These are phyloP conservation scores for Leucaena leucocephala DNA, from an alignment of 306 rosid species.

Conservation along the genomic window DNA sequence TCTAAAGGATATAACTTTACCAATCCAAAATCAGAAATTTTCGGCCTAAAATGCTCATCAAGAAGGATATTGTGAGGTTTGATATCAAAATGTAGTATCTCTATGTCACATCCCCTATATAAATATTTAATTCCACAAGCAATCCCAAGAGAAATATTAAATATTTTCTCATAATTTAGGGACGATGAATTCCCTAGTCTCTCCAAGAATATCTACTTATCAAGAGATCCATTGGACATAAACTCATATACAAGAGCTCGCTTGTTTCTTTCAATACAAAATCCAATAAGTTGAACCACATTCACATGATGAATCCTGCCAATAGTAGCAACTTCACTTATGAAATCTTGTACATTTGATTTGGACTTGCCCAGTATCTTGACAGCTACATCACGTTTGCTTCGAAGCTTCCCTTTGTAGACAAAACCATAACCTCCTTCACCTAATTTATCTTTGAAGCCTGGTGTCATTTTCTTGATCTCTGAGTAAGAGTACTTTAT, in stretches of 20 bases:
- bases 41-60: neutral
- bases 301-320: slow-evolving; percentile 9
- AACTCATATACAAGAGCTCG: neutral
- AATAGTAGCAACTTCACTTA: slow-evolving; percentile 26
- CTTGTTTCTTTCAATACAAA: neutral
- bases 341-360: slow-evolving; percentile 20
- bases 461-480: slow-evolving; percentile 7
- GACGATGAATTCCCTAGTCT: neutral
- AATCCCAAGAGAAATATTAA: neutral
- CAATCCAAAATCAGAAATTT: neutral
- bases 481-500: slow-evolving; percentile 28
- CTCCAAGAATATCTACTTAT: neutral
- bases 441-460: slow-evolving; percentile 32
- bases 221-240: slow-evolving; percentile 17
- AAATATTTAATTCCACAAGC: neutral
- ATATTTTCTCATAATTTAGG: neutral
- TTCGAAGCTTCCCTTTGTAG: slow-evolving; percentile 22
- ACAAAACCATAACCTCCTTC: neutral
- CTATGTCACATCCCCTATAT: neutral
- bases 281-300: neutral
- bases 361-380: slow-evolving; percentile 14
- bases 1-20: neutral
- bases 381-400: slow-evolving; percentile 19
- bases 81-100: neutral
- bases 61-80: neutral